phyloP scores from a whole-genome alignment of 306 rosid species.

The Dalbergia cultrata region DNA sequence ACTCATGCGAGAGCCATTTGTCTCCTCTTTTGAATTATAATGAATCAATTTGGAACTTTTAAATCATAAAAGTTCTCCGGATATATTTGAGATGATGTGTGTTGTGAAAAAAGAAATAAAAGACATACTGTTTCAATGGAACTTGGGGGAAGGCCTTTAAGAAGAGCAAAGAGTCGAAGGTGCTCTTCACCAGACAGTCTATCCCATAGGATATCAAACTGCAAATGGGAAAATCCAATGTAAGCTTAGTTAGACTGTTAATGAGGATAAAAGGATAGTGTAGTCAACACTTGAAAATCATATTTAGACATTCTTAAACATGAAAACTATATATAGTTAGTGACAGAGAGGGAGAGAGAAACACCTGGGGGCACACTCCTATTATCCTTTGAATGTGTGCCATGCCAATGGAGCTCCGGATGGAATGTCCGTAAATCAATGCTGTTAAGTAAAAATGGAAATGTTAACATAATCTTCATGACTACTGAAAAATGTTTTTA shows the following conservation, averaged over 20 bases:
- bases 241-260: slow-evolving; percentile 15
- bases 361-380: slow-evolving; percentile 97
- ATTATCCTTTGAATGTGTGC: slow-evolving; percentile 74
- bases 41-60: too few relatives aligned
- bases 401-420: slow-evolving; percentile 77
- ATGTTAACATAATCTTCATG: slow-evolving; percentile 35
- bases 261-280: slow-evolving; percentile 9
- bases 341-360: slow-evolving; percentile 23
- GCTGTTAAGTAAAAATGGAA: slow-evolving; percentile 59
- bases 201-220: slow-evolving; percentile 97
- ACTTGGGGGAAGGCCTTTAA: slow-evolving; percentile 77
- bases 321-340: slow-evolving; percentile 2
- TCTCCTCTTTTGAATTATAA: too few relatives aligned
- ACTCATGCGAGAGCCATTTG: too few relatives aligned
- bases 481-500: slow-evolving; percentile 11
- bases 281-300: slow-evolving; percentile 30
- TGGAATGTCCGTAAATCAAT: slow-evolving; percentile 76
- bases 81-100: too few relatives aligned
- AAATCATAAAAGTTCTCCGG: too few relatives aligned
- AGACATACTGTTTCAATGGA: slow-evolving; percentile 69
- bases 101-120: not conserved
- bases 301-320: slow-evolving; percentile 30
- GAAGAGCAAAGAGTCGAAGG: slow-evolving; percentile 81
- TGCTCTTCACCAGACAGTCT: slow-evolving; percentile 82
- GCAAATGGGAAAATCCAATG: slow-evolving; percentile 40